Evolutionary conservation across 2,329 filamentous ascomycete genomes (phyloP).

Genomic region (Trichoderma brevicompactum): DNA sequence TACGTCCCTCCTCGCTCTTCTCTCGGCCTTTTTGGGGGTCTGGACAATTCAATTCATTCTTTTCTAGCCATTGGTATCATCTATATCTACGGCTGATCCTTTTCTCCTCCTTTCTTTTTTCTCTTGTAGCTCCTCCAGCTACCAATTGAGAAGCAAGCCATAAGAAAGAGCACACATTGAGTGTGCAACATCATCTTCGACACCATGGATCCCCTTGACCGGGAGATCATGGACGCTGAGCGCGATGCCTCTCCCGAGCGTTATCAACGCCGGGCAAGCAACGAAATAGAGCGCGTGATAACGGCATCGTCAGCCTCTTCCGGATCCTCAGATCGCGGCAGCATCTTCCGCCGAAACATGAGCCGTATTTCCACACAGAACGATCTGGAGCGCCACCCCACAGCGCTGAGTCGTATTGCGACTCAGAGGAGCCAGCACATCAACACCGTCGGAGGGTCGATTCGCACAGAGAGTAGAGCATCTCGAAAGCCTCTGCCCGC

Average conservation of each 20-base stretch:
- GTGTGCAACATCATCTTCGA: neutral
- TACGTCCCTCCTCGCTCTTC: neutral
- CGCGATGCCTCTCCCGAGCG: conserved; percentile 53
- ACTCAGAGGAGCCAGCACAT: conserved; percentile 73
- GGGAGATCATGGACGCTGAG: conserved; percentile 59
- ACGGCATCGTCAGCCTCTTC: conserved; percentile 58
- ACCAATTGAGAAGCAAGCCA: neutral
- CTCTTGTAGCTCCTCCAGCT: neutral
- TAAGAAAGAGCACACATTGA: neutral
- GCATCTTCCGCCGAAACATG: conserved; percentile 52
- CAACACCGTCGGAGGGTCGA: conserved; percentile 66
- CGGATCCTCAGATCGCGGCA: conserved; percentile 49
- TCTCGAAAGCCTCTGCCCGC: conserved; percentile 64
- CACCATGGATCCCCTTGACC: conserved; percentile 54
- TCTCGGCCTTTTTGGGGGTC: too few species aligned
- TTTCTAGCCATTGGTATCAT: neutral
- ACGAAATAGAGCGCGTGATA: conserved; percentile 64
- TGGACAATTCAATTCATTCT: neutral
- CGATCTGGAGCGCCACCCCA: conserved; percentile 72
- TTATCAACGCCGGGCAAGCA: conserved; percentile 49
- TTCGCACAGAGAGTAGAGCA: conserved; percentile 48
- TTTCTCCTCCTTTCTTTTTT: neutral
- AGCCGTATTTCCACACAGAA: conserved; percentile 66
- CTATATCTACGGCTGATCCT: neutral
- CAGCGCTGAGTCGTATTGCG: conserved; percentile 71